Percentiles rank a stretch among this genome's conserved stretches.
These are phyloP conservation scores for Suillus subaureus DNA, from an alignment of 768 basidiomycete genomes.

Conservation along the genomic window DNA sequence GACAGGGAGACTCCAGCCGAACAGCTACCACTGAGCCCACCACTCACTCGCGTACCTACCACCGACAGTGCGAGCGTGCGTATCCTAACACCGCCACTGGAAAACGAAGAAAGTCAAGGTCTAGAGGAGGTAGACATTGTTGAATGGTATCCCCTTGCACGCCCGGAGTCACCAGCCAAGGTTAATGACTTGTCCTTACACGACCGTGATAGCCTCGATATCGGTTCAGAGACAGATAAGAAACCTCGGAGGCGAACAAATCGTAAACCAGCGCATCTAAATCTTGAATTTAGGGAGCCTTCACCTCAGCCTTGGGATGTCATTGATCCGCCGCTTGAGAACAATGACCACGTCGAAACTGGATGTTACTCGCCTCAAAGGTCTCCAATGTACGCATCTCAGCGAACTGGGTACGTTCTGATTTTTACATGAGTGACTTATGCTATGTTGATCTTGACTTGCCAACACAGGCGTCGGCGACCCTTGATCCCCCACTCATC, in stretches of 20 bases:
- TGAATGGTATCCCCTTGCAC: constrained; percentile 29
- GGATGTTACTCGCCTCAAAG: constrained; percentile 46
- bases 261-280: constrained; percentile 46
- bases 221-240: constrained; percentile 21
- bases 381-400: constrained; percentile 44
- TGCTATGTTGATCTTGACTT: constrained; percentile 23
- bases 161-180: constrained; percentile 12
- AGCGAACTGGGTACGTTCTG: constrained; percentile 47
- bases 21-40: constrained; percentile 33
- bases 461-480: constrained; percentile 35
- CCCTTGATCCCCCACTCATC: constrained; percentile 73
- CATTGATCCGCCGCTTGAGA: constrained; percentile 48
- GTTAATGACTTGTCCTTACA: constrained; percentile 19
- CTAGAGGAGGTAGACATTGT: constrained; percentile 25
- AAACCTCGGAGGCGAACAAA: constrained; percentile 33
- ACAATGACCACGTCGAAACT: constrained; percentile 26
- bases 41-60: constrained; percentile 30
- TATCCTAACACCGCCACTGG: constrained; percentile 8
- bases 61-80: constrained; percentile 13
- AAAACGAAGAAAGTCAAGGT: constrained; percentile 7
- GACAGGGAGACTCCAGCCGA: constrained; percentile 15
- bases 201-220: constrained; percentile 15
- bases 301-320: constrained; percentile 73
- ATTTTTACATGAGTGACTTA: constrained; percentile 4
- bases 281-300: constrained; percentile 49